These are phyloP conservation scores for Terfezia claveryi DNA, from an alignment of 495 filamentous ascomycete species.

Conservation along the genomic window DNA sequence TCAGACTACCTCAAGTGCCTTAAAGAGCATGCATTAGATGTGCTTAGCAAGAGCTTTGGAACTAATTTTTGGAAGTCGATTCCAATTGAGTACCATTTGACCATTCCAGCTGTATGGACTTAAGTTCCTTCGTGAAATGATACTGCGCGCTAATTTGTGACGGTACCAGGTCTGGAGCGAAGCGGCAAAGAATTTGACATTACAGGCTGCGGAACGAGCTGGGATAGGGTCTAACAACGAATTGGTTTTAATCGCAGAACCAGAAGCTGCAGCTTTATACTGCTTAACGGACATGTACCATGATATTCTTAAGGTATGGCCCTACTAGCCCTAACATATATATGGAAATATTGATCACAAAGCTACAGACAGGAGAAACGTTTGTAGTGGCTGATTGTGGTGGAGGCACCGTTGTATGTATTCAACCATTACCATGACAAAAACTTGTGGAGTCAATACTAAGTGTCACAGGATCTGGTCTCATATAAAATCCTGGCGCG, in stretches of 20 bases:
- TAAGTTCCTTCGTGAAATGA: not conserved
- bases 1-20: conserved; percentile 27
- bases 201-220: conserved; percentile 26
- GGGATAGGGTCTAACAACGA: conserved; percentile 28
- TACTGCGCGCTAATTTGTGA: not conserved
- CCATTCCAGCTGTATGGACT: conserved; percentile 27
- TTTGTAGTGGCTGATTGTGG: conserved; percentile 55
- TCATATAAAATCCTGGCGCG: conserved; percentile 28
- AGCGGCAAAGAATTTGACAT: conserved; percentile 27
- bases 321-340: not conserved
- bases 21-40: conserved; percentile 23
- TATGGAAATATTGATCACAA: not conserved
- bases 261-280: conserved; percentile 21
- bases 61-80: conserved; percentile 13
- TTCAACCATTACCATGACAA: too few species aligned
- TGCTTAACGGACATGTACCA: conserved; percentile 4
- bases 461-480: conserved; percentile 20
- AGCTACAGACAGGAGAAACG: conserved; percentile 32
- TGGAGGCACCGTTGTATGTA: conserved; percentile 38
- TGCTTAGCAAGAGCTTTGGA: conserved; percentile 22
- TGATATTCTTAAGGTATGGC: conserved; percentile 4
- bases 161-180: conserved; percentile 28
- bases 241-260: conserved; percentile 35
- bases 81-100: conserved; percentile 25
- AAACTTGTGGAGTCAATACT: too few species aligned